Percentiles rank a stretch among this genome's conserved stretches.
Conservation (phyloP, 2,329 filamentous ascomycete species). For the Cladosporium austrohemisphaericum region DNA sequence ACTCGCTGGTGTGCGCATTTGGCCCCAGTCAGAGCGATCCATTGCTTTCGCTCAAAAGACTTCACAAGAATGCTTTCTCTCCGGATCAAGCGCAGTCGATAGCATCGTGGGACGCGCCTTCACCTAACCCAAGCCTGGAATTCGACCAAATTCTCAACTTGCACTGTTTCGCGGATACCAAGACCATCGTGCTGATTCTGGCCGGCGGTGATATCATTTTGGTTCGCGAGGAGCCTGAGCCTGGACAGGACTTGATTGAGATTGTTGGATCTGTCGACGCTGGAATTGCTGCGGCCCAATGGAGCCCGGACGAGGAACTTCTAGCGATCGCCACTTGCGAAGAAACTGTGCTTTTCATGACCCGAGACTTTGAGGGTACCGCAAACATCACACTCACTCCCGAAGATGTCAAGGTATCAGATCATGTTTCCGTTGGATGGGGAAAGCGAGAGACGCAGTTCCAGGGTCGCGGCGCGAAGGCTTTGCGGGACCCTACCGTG, state of each 20-base stretch:
- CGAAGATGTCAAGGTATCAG: slow-evolving; percentile 77
- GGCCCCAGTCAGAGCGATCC: slow-evolving; percentile 70
- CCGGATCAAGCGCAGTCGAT: slow-evolving; percentile 51
- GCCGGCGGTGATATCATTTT: slow-evolving; percentile 88
- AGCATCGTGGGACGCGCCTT: slow-evolving; percentile 85
- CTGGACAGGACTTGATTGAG: slow-evolving; percentile 76
- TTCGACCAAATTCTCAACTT: slow-evolving; percentile 74
- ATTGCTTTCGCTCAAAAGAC: slow-evolving; percentile 67
- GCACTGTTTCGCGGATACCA: slow-evolving; percentile 79
- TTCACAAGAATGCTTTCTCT: slow-evolving; percentile 40
- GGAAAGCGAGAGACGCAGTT: slow-evolving; percentile 98
- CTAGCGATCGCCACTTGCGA: slow-evolving; percentile 77
- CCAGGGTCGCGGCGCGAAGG: slow-evolving; percentile 70
- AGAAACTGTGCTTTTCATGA: slow-evolving; percentile 85
- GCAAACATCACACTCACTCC: slow-evolving; percentile 67
- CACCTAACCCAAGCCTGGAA: slow-evolving; percentile 68
- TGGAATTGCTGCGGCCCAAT: slow-evolving; percentile 82
- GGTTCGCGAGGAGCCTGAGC: slow-evolving; percentile 66
- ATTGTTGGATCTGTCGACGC: slow-evolving; percentile 93
- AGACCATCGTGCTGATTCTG: slow-evolving; percentile 75
- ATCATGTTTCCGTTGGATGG: slow-evolving; percentile 93
- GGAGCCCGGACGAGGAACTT: slow-evolving; percentile 94
- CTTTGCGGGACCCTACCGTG: slow-evolving; percentile 87
- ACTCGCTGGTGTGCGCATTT: slow-evolving; percentile 77
- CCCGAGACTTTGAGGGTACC: slow-evolving; percentile 79